Percentiles rank a stretch among this genome's conserved stretches.
These are phyloP conservation scores for Coemansia furcata DNA, from an alignment of 192 early-diverging fungal species.

Conservation along the genomic window DNA sequence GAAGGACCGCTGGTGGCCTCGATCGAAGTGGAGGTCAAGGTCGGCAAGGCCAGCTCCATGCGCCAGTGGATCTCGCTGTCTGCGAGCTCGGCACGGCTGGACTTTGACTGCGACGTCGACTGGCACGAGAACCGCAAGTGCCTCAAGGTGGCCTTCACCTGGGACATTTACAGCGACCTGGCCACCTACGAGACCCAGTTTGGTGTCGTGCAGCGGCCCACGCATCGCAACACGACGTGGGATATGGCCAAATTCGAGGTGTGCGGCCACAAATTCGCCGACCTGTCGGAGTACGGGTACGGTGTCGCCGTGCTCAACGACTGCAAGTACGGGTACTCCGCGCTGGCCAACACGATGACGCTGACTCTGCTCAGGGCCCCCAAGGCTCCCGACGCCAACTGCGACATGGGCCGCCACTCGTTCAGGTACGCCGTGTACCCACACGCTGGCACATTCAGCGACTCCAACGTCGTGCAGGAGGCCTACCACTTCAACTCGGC, in stretches of 20 bases:
- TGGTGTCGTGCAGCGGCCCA: constrained; percentile 87
- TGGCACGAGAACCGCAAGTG: constrained; percentile 92
- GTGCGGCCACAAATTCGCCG: constrained; percentile 95
- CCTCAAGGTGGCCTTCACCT: constrained; percentile 90
- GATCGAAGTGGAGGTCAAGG: constrained; percentile 59
- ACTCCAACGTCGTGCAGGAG: constrained; percentile 81
- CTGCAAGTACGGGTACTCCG: constrained; percentile 94
- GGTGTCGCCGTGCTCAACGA: constrained; percentile 94
- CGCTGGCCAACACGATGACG: constrained; percentile 74
- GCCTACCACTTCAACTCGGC: constrained; percentile 92
- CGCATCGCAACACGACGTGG: constrained; percentile 94
- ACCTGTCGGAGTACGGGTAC: constrained; percentile 93
- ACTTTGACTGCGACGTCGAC: constrained; percentile 85
- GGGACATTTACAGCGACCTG: constrained; percentile 77
- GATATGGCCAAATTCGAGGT: constrained; percentile 92
- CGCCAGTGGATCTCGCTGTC: constrained; percentile 75
- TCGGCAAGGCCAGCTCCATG: constrained; percentile 68
- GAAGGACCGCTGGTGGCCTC: constrained; percentile 81
- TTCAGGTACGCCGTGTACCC: constrained; percentile 93
- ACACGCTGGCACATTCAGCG: constrained; percentile 77
- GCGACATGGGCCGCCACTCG: constrained; percentile 67
- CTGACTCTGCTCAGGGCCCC: constrained; percentile 87
- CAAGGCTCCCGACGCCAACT: constrained; percentile 65
- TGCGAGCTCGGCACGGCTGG: constrained; percentile 69
- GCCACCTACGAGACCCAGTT: constrained; percentile 97